phyloP scores from a whole-genome alignment of 1,284 basidiomycete genomes.

The Ustilago xerochloae region DNA sequence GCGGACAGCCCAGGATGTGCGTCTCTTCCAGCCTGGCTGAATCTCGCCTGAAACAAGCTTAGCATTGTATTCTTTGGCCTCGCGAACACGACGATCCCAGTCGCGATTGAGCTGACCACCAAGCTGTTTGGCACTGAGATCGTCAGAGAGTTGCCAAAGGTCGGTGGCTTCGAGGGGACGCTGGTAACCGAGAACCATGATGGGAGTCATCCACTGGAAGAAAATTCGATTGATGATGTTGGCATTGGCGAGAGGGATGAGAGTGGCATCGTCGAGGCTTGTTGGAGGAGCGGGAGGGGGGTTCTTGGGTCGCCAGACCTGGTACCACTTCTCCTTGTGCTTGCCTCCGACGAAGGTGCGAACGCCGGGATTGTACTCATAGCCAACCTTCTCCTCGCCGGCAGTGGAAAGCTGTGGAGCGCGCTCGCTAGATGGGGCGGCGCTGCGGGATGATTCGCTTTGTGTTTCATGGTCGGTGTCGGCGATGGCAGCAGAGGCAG shows the following conservation, averaged over 20 bases:
- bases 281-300: conserved; percentile 60
- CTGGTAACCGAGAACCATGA: conserved; percentile 77
- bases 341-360: conserved; percentile 52
- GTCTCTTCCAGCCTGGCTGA: conserved; percentile 72
- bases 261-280: conserved; percentile 73
- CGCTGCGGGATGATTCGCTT: conserved; percentile 34
- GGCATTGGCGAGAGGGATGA: conserved; percentile 73
- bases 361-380: conserved; percentile 56
- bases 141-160: conserved; percentile 80
- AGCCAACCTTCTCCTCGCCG: conserved; percentile 36
- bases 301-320: conserved; percentile 63
- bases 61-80: conserved; percentile 78
- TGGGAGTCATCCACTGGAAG: conserved; percentile 80
- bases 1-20: conserved; percentile 73
- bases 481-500: background rate
- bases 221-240: conserved; percentile 73
- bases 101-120: conserved; percentile 75
- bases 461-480: conserved; percentile 35
- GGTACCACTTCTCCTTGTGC: conserved; percentile 63
- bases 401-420: conserved; percentile 13
- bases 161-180: conserved; percentile 84
- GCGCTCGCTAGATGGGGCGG: conserved; percentile 25
- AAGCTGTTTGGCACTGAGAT: conserved; percentile 72
- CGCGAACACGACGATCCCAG: conserved; percentile 75
- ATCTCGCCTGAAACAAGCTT: conserved; percentile 76